phyloP scores from a whole-genome alignment of 306 rosid species.

The Neltuma alba region DNA sequence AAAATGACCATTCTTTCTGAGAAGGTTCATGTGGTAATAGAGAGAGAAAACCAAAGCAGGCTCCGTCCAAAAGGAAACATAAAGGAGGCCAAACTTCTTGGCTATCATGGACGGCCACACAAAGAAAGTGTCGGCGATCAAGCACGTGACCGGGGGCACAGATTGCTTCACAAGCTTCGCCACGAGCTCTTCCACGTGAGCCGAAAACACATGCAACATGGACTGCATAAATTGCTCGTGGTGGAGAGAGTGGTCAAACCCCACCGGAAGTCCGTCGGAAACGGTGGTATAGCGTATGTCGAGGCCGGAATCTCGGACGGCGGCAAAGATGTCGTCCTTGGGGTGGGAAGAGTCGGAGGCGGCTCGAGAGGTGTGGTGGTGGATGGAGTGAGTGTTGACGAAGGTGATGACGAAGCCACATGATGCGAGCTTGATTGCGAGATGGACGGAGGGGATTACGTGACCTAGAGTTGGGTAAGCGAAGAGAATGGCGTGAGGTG shows the following conservation, averaged over 20 bases:
- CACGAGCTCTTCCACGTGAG: slow-evolving; percentile 55
- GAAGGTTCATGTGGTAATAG: slow-evolving; percentile 60
- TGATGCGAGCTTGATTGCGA: slow-evolving; percentile 63
- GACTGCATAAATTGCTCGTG: slow-evolving; percentile 60
- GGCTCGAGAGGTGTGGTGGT: slow-evolving; percentile 43
- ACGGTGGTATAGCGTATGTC: slow-evolving; percentile 58
- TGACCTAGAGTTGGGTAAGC: slow-evolving; percentile 75
- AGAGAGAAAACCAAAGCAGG: slow-evolving; percentile 62
- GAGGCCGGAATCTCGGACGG: slow-evolving; percentile 37
- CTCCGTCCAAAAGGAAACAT: slow-evolving; percentile 62
- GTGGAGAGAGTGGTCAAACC: slow-evolving; percentile 57
- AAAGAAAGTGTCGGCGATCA: slow-evolving; percentile 64
- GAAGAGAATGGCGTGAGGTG: slow-evolving; percentile 64
- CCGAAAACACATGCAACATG: slow-evolving; percentile 50
- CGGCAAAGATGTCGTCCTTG: slow-evolving; percentile 41
- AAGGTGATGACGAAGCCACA: slow-evolving; percentile 62
- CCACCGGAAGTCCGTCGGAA: slow-evolving; percentile 58
- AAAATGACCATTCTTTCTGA: slow-evolving; percentile 54
- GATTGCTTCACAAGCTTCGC: slow-evolving; percentile 32
- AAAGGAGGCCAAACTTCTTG: slow-evolving; percentile 45
- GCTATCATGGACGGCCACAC: slow-evolving; percentile 61
- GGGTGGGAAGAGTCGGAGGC: slow-evolving; percentile 14
- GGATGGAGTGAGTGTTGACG: slow-evolving; percentile 62
- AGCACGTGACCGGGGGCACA: slow-evolving; percentile 36
- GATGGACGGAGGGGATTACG: slow-evolving; percentile 57